A percentile compares a stretch with the other conserved stretches of the same genome.
Conservation (phyloP, 208 protist species). For the Crithidia acanthocephali region DNA sequence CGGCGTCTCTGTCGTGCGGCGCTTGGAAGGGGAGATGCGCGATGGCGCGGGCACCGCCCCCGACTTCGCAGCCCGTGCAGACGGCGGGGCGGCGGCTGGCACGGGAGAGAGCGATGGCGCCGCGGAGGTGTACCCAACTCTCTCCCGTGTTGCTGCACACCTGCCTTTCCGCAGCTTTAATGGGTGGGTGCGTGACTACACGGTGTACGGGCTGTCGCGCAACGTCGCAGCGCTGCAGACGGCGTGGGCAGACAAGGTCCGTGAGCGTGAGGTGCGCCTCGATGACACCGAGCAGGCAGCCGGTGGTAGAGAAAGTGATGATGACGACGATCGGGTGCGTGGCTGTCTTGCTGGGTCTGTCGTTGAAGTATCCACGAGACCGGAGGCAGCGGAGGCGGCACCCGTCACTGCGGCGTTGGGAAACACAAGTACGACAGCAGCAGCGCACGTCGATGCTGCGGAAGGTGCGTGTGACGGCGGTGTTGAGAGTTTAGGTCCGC, state of each 20-base stretch:
- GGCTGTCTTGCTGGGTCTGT: not conserved
- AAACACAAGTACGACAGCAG: not conserved
- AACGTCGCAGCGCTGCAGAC: constrained; percentile 33
- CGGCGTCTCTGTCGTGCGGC: constrained; percentile 28
- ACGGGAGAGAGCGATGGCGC: not conserved
- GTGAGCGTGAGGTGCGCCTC: constrained; percentile 6
- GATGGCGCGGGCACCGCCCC: too few species aligned
- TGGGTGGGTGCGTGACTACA: constrained; percentile 53
- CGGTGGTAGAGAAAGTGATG: not conserved
- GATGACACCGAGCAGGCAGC: not conserved
- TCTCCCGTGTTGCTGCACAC: constrained; percentile 21
- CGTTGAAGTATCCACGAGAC: not conserved
- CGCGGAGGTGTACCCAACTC: constrained; percentile 14
- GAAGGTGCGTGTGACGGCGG: not conserved
- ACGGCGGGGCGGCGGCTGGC: not conserved
- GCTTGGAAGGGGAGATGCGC: constrained; percentile 25
- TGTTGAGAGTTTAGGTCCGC: not conserved
- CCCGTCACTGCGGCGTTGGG: not conserved
- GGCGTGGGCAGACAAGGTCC: constrained; percentile 38
- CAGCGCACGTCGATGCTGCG: not conserved
- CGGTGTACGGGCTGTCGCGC: constrained; percentile 27
- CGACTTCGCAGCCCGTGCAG: not conserved
- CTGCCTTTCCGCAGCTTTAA: constrained; percentile 38
- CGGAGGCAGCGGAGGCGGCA: not conserved
- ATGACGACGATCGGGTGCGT: not conserved